Conservation (phyloP, 2,329 filamentous ascomycete genomes). For the Talaromyces sp. region DNA sequence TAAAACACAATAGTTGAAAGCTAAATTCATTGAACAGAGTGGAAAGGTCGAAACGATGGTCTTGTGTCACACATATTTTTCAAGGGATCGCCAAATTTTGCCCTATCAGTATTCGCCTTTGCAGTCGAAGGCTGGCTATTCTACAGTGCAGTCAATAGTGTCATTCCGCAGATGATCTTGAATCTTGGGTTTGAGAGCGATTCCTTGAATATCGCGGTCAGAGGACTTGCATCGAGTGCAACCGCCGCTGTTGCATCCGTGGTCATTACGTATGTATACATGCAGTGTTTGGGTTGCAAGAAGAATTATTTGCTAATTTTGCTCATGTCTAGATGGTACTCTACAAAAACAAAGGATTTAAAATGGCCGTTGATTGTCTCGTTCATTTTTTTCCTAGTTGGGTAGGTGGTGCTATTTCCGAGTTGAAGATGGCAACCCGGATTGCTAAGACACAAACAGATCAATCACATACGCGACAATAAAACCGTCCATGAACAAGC, state of each 20-base stretch:
- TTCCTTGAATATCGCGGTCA: conserved; percentile 1
- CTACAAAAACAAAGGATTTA: conserved; percentile 1
- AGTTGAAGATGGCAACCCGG: background rate
- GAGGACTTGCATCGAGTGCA: background rate
- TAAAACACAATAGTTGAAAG: background rate
- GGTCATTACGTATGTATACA: background rate
- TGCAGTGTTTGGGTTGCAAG: background rate
- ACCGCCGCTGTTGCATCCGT: background rate
- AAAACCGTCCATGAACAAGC: conserved; percentile 5
- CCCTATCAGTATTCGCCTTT: conserved; percentile 7
- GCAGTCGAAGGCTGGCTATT: conserved; percentile 9
- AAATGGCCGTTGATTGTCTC: conserved; percentile 4
- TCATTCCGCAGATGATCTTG: conserved; percentile 7
- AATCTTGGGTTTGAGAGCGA: conserved; percentile 8
- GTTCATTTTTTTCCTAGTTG: conserved; percentile 1
- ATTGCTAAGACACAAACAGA: background rate
- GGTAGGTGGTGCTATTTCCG: background rate
- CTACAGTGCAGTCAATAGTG: conserved; percentile 8
- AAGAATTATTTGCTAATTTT: background rate
- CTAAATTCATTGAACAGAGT: background rate
- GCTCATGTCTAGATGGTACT: background rate
- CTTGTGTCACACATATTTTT: conserved; percentile 10
- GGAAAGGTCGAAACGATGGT: conserved; percentile 9
- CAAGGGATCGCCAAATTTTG: conserved; percentile 4
- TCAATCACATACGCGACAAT: conserved; percentile 3